Conservation (phyloP, 2,329 filamentous ascomycete species). For the Fusarium illudens region DNA sequence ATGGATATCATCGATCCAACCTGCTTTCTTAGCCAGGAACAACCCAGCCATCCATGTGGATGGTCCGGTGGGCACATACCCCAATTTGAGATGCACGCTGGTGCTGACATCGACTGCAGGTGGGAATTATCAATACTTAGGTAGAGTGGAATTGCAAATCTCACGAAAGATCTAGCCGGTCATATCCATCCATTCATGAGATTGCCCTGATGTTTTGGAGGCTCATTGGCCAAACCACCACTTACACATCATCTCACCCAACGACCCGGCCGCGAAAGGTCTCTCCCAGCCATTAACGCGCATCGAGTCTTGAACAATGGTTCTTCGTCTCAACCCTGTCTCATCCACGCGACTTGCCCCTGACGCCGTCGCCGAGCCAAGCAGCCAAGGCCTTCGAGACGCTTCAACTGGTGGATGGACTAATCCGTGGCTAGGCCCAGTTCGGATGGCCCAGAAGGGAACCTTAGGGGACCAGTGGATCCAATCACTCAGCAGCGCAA, state of each 20-base stretch:
- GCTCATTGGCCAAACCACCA: not conserved
- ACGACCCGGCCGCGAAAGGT: not conserved
- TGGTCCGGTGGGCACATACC: not conserved
- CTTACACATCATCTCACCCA: not conserved
- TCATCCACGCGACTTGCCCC: slow-evolving; percentile 38
- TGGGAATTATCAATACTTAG: not conserved
- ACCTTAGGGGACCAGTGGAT: slow-evolving; percentile 29
- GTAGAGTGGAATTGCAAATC: not conserved
- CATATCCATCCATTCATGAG: not conserved
- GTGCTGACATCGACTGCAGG: not conserved
- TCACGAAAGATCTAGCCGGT: not conserved
- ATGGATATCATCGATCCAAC: not conserved
- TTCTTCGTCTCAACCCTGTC: slow-evolving; percentile 29
- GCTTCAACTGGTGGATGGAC: slow-evolving; percentile 34
- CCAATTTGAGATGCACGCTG: not conserved
- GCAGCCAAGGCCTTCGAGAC: slow-evolving; percentile 29
- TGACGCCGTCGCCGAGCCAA: slow-evolving; percentile 33
- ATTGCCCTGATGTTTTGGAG: not conserved
- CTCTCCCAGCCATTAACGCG: not conserved
- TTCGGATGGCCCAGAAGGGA: slow-evolving; percentile 21
- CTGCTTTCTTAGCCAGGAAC: not conserved
- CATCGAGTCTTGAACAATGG: slow-evolving; percentile 1
- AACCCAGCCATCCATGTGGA: not conserved
- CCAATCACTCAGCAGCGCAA: slow-evolving; percentile 25
- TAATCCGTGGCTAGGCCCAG: slow-evolving; percentile 24